Percentiles rank a stretch among this genome's conserved stretches.
Evolutionary conservation across 495 filamentous ascomycete species (phyloP).

Genomic region (Xylaria venustula): DNA sequence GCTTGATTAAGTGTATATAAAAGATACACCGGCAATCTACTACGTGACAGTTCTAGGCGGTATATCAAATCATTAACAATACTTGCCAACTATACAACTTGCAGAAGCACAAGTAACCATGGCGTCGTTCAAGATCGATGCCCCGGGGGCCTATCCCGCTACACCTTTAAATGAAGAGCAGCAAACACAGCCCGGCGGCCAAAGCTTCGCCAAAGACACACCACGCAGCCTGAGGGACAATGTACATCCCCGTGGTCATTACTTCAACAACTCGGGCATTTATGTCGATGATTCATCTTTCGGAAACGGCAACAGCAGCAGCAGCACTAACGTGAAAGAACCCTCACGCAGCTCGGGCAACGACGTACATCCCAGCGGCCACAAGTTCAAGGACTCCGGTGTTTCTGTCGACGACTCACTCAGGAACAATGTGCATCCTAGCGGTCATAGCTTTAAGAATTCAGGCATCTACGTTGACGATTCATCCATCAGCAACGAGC

Average conservation of each 20-base stretch:
- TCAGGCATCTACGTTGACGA: background rate
- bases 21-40: background rate
- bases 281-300: background rate
- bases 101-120: background rate
- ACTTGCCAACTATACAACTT: background rate
- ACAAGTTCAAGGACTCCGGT: background rate
- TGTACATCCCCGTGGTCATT: background rate
- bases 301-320: background rate
- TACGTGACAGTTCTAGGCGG: background rate
- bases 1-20: background rate
- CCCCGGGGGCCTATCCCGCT: background rate
- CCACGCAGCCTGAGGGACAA: background rate
- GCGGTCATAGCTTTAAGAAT: background rate
- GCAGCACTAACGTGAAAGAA: background rate
- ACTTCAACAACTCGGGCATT: background rate
- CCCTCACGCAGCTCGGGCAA: background rate
- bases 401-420: too few species aligned
- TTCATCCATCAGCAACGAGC: background rate
- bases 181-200: background rate
- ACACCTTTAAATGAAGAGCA: conserved; percentile 2
- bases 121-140: conserved; percentile 1
- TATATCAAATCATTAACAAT: background rate
- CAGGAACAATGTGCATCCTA: background rate
- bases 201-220: background rate
- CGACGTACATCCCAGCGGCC: background rate